Conservation (phyloP, 768 basidiomycete species). For the Amanita brunnescens region DNA sequence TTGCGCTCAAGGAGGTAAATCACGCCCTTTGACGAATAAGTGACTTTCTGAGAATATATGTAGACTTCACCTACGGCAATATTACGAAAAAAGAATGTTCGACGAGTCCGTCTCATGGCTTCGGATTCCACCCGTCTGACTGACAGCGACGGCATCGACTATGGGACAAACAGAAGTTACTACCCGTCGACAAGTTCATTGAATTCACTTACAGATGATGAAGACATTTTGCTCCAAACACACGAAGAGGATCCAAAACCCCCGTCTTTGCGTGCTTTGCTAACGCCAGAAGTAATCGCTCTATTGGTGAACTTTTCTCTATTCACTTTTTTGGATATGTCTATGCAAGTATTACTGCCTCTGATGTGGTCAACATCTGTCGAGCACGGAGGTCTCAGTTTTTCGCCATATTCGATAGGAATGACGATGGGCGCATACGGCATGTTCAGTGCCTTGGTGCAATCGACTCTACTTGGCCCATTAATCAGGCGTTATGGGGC, state of each 20-base stretch:
- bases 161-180: neutral
- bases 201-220: neutral
- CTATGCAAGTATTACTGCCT: neutral
- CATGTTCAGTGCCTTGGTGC: constrained; percentile 42
- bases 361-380: too few species aligned
- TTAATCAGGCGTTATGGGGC: too few species aligned
- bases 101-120: too few species aligned
- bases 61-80: too few species aligned
- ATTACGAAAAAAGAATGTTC: too few species aligned
- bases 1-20: too few species aligned
- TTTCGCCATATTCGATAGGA: constrained; percentile 41
- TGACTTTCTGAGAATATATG: too few species aligned
- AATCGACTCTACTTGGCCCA: constrained; percentile 38
- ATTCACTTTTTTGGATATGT: neutral
- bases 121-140: neutral
- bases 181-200: neutral
- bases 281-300: neutral
- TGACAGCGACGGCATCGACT: neutral
- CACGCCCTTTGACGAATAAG: too few species aligned
- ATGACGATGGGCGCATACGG: constrained; percentile 42
- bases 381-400: too few species aligned
- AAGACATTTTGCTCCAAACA: neutral
- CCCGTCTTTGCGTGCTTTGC: neutral
- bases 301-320: neutral
- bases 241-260: neutral